Evolutionary conservation across 345 rosid genomes (phyloP), one percentile per base, ranked within the genome.

Genomic region (Geranium brycei): DNA sequence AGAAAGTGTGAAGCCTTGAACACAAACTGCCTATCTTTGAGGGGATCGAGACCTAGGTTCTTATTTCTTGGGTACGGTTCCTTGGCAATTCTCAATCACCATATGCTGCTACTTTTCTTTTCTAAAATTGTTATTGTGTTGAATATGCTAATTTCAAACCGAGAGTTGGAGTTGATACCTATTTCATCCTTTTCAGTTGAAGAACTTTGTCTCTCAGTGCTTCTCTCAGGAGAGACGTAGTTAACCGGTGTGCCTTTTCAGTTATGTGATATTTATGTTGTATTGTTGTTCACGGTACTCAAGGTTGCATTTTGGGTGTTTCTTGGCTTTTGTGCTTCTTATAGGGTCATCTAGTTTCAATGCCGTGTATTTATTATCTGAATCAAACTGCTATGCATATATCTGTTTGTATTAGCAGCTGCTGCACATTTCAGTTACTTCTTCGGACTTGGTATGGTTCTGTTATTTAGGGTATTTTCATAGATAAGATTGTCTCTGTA

Each of bases 151-250:
- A 47, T 47, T 47, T 47, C 53, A 10, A 47, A 47, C 53, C 3
- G 13, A 2, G 14, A 47, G 13, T 47, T 47, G 53, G 53, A 47
- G 11, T 47, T 47, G 53, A 47, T 47, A 13, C 59, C 19, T 0
- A 16, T 57, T n/a, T n/a, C 19, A 16, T 57, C 16, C 19, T 57
- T 57, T 57, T 57, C 19, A 2, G 18, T 15, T 57, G 19, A 57
- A 57, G 59, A 57, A 4, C 59, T 57, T 17, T 57, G 59, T 15
- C 59, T 16, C 18, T 57, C 18, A 15, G 59, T 57, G 19, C 59
- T 57, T 57, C 59, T 57, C 19, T 57, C 16, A 57, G 59, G n/a
- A 57, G 59, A 57, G 59, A 57, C 13, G 59, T n/a, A 16, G 18
- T 17, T 5, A 57, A 57, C 19, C 5, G 59, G 59, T 57, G n/a